These are phyloP conservation scores for Tilletia indica DNA, from an alignment of 1,284 basidiomycete genomes.

Conservation along the genomic window DNA sequence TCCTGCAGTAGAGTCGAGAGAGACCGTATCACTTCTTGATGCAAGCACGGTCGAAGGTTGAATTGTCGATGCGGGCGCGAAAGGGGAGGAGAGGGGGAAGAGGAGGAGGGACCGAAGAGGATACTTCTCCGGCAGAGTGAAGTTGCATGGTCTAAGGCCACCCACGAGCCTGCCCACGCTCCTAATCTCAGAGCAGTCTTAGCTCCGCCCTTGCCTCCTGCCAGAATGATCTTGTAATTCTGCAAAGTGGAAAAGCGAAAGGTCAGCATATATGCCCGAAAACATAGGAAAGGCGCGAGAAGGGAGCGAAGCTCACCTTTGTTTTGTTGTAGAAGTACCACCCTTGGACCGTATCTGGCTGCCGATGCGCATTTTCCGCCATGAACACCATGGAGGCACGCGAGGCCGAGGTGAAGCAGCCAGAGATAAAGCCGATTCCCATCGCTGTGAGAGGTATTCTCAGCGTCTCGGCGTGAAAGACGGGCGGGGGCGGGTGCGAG, in stretches of 20 bases:
- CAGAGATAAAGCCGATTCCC: slow-evolving; percentile 43
- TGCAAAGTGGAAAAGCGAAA: slow-evolving; percentile 9
- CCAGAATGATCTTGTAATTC: slow-evolving; percentile 51
- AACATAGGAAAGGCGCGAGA: neutral
- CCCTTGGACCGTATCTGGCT: slow-evolving; percentile 52
- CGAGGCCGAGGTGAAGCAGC: slow-evolving; percentile 36
- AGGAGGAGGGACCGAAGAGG: slow-evolving; percentile 3
- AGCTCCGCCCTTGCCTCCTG: slow-evolving; percentile 39
- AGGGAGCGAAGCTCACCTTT: slow-evolving; percentile 27
- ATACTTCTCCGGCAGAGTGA: neutral
- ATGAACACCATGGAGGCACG: slow-evolving; percentile 47
- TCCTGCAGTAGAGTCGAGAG: neutral
- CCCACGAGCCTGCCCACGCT: slow-evolving; percentile 43
- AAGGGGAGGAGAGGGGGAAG: neutral
- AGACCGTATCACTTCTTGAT: too few relatives aligned
- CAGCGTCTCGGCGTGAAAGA: neutral
- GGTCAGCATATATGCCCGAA: neutral
- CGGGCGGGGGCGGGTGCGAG: neutral
- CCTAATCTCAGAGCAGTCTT: slow-evolving; percentile 37
- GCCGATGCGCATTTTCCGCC: slow-evolving; percentile 53
- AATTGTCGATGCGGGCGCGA: neutral
- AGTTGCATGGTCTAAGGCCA: slow-evolving; percentile 32
- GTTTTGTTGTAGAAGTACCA: slow-evolving; percentile 57
- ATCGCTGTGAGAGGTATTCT: slow-evolving; percentile 36
- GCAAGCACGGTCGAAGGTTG: too few relatives aligned